Base-by-base conservation (phyloP, 2,329 filamentous ascomycete species). In the Sclerotinia minor region DNA sequence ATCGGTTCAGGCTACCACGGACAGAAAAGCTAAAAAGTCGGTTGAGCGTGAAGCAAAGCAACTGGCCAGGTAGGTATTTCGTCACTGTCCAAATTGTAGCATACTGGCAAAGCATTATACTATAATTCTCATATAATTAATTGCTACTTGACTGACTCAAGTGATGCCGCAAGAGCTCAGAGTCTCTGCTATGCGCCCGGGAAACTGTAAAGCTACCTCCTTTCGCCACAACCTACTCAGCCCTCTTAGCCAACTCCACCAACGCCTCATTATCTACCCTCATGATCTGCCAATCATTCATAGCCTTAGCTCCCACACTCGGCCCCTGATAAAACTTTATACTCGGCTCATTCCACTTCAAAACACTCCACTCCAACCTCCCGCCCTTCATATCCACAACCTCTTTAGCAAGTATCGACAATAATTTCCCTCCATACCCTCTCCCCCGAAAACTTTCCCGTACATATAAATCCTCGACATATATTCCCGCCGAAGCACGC, bases 401-500 rank as follows among this genome's bases (percentile, higher is more conserved):
- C 81, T 97, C 91, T 75, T 85, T 87, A n/a, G 94, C 94, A 76
- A 97, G 80, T 72, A 87, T 86, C 70, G 85, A 85, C 60, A 98
- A 82, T 76, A 98, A 79, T 73, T 83, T 81, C 79, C 89, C 91
- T 50, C 94, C 94, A 76, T 94, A 96, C 0, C 94, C 94, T 70
- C 86, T 86, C 45, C 89, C 89, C 5, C 95, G 83, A 74, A 90
- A 88, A 55, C 81, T 81, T 0, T 87, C 84, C 73, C 87, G 84
- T 52, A 99, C 92, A 75, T 89, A 97, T n/a, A 98, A 82, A 76
- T 98, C 94, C 79, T 98, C 94, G 49, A 98, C 88, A 79, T 96
- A 97, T 76, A 99, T 91, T 3, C 94, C 94, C 0, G 94, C 87
- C 57, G 86, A 86, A n/a, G 91, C 87, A 11, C 91, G 87, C 95